Base-by-base conservation (phyloP, 2,329 filamentous ascomycete species). In the Helotiales sp. region DNA sequence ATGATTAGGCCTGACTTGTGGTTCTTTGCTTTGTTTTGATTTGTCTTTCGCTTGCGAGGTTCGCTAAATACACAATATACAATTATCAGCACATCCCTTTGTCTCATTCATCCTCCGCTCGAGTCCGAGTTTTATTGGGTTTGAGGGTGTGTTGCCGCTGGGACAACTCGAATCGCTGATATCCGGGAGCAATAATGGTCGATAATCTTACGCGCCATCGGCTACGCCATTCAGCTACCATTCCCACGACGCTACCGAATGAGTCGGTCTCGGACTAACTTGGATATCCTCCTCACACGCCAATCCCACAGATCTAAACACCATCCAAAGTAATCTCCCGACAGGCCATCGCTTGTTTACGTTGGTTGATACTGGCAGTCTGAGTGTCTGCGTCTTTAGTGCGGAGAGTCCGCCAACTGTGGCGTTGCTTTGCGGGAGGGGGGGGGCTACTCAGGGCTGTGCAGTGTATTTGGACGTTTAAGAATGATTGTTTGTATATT, bases 401-500 rank as follows among this genome's bases (percentile, higher is more conserved):
- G 75, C 77, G 1, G 71, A 74, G 61, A 71, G 76, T 32, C 77
- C 76, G 15, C 77, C 77, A 2, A 73, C 74, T 0, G 77, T 77
- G 2, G 76, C 75, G 1, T 62, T 79, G 50, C 64, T 79, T 11
- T 74, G 71, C 37, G 78, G 76, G 6, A 74, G 73, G 20, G 77
- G 79, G 64, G 76, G 77, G 2, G 77, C 77, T 1, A 79, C 40
- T 76, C 40, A 71, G 76, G 7, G 72, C 75, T 0, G 70, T 79
- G 13, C 49, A 78, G 67, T 77, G 75, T 59, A 66, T 62, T 55
- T 73, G 11, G 94, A 13, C 45, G 6, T 60, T 59, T 43, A 26
- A 20, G n/a, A 59, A 50, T 40, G 55, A 64, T 54, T 59, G 54
- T 49, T n/a, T 61, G 47, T 54, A 47, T 37, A 65, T 15, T 47